These are phyloP conservation scores for Linum usitatissimum DNA, from an alignment of 345 rosid species.

Conservation along the genomic window DNA sequence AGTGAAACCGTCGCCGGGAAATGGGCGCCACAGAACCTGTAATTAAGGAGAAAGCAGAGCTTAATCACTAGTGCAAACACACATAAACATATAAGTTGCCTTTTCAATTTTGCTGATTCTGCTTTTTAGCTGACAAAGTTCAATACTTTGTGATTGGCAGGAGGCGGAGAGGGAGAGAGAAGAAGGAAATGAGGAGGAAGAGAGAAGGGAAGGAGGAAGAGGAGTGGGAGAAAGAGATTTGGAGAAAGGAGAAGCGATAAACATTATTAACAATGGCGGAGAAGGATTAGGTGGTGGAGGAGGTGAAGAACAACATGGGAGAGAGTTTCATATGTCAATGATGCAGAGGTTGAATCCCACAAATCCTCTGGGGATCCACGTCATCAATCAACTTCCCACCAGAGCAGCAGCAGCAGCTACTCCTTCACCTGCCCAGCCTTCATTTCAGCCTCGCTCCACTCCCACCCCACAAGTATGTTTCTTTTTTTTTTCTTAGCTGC, in stretches of 20 bases:
- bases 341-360: conserved; percentile 64
- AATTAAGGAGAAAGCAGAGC: conserved; percentile 4
- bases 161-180: conserved; percentile 35
- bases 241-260: conserved; percentile 39
- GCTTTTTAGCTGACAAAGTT: conserved; percentile 8
- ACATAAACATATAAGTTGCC: not conserved
- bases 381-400: conserved; percentile 29
- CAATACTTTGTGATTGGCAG: conserved; percentile 11
- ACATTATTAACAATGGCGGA: conserved; percentile 15
- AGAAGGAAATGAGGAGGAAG: conserved; percentile 8
- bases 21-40: conserved; percentile 51
- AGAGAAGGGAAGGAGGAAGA: conserved; percentile 6
- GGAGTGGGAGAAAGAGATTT: conserved; percentile 24
- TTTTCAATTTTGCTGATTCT: not conserved
- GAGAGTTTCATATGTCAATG: conserved; percentile 36
- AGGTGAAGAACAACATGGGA: conserved; percentile 1
- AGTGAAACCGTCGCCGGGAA: conserved; percentile 22
- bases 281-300: conserved; percentile 4
- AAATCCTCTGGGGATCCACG: conserved; percentile 63
- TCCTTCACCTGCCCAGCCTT: conserved; percentile 27
- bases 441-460: conserved; percentile 58
- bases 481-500: not conserved
- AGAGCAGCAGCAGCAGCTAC: conserved; percentile 26
- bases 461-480: conserved; percentile 68
- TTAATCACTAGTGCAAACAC: not conserved